These are phyloP conservation scores for Ascoidea tarda DNA, from an alignment of 805 yeast genomes.

Conservation along the genomic window DNA sequence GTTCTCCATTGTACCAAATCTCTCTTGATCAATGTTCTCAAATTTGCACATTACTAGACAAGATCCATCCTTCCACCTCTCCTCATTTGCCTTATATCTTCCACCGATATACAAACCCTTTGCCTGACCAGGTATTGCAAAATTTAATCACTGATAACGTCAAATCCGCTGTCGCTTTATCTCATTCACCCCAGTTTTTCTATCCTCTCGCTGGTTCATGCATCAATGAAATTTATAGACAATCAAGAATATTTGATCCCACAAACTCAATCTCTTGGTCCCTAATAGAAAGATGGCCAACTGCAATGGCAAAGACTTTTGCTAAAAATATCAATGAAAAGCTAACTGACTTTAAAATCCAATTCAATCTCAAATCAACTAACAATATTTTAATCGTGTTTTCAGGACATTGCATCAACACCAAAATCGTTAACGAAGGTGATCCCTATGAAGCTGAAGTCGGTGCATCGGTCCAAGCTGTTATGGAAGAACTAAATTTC, in stretches of 20 bases:
- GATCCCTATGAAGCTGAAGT: conserved; percentile 98
- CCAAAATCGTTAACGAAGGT: conserved; percentile 87
- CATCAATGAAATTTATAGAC: conserved; percentile 71
- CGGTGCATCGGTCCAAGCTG: conserved; percentile 84
- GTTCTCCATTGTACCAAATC: conserved; percentile 92
- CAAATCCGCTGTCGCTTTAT: conserved; percentile 82
- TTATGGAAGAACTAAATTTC: conserved; percentile 75
- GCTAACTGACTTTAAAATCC: conserved; percentile 51
- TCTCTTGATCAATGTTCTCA: conserved; percentile 68
- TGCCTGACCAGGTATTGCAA: conserved; percentile 69
- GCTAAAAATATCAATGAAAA: conserved; percentile 53
- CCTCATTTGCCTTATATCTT: conserved; percentile 96
- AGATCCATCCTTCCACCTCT: conserved; percentile 67
- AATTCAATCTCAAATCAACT: conserved; percentile 20
- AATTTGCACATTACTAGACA: conserved; percentile 73
- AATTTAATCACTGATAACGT: conserved; percentile 75
- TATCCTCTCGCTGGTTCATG: conserved; percentile 92
- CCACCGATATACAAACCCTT: conserved; percentile 87
- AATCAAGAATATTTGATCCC: conserved; percentile 54
- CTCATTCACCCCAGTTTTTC: conserved; percentile 95
- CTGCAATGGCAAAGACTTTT: conserved; percentile 65
- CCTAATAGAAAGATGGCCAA: conserved; percentile 92
- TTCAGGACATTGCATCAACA: conserved; percentile 94
- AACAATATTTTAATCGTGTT: conserved; percentile 63
- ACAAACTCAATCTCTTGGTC: conserved; percentile 73